Base-by-base conservation (phyloP, 805 yeast genomes). In the Kregervanrija fluxuum region DNA sequence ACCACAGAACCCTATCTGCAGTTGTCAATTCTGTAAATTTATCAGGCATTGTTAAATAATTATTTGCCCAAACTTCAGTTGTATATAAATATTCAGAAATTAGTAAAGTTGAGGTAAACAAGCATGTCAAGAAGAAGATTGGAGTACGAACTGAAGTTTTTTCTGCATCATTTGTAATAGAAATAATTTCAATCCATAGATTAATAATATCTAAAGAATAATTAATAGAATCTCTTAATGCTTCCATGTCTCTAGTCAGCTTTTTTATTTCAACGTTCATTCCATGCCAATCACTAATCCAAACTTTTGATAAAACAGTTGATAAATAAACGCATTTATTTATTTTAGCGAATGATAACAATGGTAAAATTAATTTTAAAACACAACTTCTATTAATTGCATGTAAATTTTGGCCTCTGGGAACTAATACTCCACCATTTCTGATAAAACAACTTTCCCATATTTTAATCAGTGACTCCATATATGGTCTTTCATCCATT, bases 111-210 rank as follows among this genome's bases (percentile, higher is more conserved):
- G 88, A 68, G 1, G 82, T 75, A 55, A 82, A 82, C 28, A 82
- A 72, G 57, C 88, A 80, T 1, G 88, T 79, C 30, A 83, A 73
- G 54, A 85, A 81, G 59, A 82, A 83, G 28, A 83, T 83, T 1
- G 93, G 93, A 0, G 91, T 82, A 50, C 88, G 68, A 31, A 82
- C 71, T 1, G 86, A 77, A 0, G 85, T 78, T 56, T 77, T 75
- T 50, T 77, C 81, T 1, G 84, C 80, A 57, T 82, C 83, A 42
- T 75, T 74, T 30, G 74, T 74, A 41, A 79, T 75, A 3, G 82
- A 74, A n/a, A 82, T 79, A 41, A 82, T 78, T 49, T 79, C 83
- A 40, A 78, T 77, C 95, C 93, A 85, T 35, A 83, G 64, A 47
- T 79, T 74, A 44, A 85, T 67, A 30, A 83, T 74, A 48, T 74